Evolutionary conservation across 129 eudicot species (phyloP).

Genomic region (Flaveria bidentis): DNA sequence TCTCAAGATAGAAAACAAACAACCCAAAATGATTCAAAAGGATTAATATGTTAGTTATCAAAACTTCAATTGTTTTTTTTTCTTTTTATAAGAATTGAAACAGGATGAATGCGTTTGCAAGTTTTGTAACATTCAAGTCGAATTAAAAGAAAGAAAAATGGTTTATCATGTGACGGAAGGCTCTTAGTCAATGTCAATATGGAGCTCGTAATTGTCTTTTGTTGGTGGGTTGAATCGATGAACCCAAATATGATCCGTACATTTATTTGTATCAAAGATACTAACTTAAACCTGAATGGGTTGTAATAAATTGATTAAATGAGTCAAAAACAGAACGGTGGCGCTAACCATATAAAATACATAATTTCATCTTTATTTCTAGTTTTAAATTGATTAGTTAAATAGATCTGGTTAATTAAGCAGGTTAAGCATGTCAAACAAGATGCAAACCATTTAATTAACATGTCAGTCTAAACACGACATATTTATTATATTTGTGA

Average conservation of each 20-base stretch:
- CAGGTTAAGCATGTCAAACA: neutral
- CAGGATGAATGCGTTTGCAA: neutral
- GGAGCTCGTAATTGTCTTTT: neutral
- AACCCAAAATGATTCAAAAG: conserved; percentile 39
- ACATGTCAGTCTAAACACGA: too few relatives aligned
- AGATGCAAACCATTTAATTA: too few relatives aligned
- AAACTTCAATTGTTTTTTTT: neutral
- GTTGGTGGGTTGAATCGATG: neutral
- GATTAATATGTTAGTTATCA: conserved; percentile 29
- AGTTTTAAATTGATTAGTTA: too few relatives aligned
- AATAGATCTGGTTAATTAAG: neutral
- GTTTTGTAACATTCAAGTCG: neutral
- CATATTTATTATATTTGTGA: too few relatives aligned
- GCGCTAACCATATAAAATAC: too few relatives aligned
- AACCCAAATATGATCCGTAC: neutral
- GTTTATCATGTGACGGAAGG: too few relatives aligned
- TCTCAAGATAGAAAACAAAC: conserved; percentile 45
- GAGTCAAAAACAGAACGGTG: neutral
- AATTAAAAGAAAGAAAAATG: too few relatives aligned
- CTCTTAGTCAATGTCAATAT: conserved; percentile 24
- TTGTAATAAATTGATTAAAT: neutral
- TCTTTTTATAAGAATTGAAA: conserved; percentile 30
- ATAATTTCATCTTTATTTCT: neutral
- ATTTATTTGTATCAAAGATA: neutral
- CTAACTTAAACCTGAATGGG: neutral